Conservation (phyloP, 2,329 filamentous ascomycete species). For the Fusarium sarcochroum region DNA sequence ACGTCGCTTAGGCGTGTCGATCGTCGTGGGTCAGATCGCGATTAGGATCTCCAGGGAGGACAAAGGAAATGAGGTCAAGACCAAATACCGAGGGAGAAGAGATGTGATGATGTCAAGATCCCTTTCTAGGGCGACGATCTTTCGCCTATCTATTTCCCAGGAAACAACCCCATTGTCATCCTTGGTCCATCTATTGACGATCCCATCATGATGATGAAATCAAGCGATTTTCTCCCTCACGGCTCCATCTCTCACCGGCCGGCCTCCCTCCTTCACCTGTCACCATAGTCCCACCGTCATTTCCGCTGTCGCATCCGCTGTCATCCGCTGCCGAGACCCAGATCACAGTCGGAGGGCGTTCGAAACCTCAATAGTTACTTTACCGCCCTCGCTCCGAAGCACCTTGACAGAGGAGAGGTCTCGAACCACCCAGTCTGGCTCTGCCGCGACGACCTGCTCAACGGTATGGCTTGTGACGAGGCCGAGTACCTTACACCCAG, state of each 20-base stretch:
- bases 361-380: slow-evolving; percentile 76
- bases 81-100: slow-evolving; percentile 26
- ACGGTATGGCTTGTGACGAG: slow-evolving; percentile 86
- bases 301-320: slow-evolving; percentile 18
- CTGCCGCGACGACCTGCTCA: slow-evolving; percentile 78
- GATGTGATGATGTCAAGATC: slow-evolving; percentile 36
- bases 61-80: slow-evolving; percentile 32
- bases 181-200: slow-evolving; percentile 28
- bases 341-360: slow-evolving; percentile 65
- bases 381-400: slow-evolving; percentile 68
- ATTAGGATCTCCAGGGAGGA: slow-evolving; percentile 32
- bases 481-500: slow-evolving; percentile 88
- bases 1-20: slow-evolving; percentile 24
- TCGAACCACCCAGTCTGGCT: slow-evolving; percentile 89
- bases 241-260: slow-evolving; percentile 4
- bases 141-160: slow-evolving; percentile 32
- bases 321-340: slow-evolving; percentile 17
- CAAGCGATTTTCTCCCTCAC: slow-evolving; percentile 29
- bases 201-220: slow-evolving; percentile 41
- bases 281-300: slow-evolving; percentile 17
- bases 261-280: slow-evolving; percentile 9
- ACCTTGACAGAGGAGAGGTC: slow-evolving; percentile 83
- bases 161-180: slow-evolving; percentile 11
- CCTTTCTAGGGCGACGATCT: slow-evolving; percentile 21
- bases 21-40: slow-evolving; percentile 26